Percentiles rank a stretch among this genome's conserved stretches.
phyloP scores from a whole-genome alignment of 768 basidiomycete species.

The Tylopilus balloui region DNA sequence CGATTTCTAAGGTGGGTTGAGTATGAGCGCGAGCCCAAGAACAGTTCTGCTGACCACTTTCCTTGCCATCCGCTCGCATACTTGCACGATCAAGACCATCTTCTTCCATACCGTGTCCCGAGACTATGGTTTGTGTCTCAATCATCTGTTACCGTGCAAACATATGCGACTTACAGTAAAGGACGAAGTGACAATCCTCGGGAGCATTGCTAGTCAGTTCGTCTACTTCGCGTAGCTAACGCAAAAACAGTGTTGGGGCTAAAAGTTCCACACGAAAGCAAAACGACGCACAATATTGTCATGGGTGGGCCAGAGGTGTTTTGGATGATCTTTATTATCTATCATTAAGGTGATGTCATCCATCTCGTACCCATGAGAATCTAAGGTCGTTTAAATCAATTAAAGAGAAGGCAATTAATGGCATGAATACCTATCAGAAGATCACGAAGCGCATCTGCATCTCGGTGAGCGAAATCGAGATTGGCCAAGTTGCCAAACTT shows the following conservation, averaged over 20 bases:
- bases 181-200: conserved; percentile 46
- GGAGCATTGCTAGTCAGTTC: conserved; percentile 39
- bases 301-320: conserved; percentile 38
- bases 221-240: conserved; percentile 38
- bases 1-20: conserved; percentile 16
- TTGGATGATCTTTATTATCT: conserved; percentile 31
- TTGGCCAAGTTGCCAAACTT: not conserved
- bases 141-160: not conserved
- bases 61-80: conserved; percentile 44
- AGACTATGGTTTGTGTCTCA: conserved; percentile 6
- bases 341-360: conserved; percentile 42
- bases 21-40: not conserved
- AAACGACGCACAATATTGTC: conserved; percentile 39
- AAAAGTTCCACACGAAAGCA: not conserved
- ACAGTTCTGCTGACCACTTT: conserved; percentile 38
- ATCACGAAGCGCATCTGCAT: conserved; percentile 12
- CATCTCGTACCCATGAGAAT: conserved; percentile 34
- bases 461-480: conserved; percentile 20
- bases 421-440: conserved; percentile 17
- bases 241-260: not conserved
- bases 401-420: not conserved
- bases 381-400: conserved; percentile 19
- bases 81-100: conserved; percentile 23
- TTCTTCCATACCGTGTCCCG: conserved; percentile 22
- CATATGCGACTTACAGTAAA: conserved; percentile 43